Percentiles rank a stretch among this genome's conserved stretches.
phyloP scores from a whole-genome alignment of 2,329 filamentous ascomycete genomes.

The Fusarium praegraminearum region DNA sequence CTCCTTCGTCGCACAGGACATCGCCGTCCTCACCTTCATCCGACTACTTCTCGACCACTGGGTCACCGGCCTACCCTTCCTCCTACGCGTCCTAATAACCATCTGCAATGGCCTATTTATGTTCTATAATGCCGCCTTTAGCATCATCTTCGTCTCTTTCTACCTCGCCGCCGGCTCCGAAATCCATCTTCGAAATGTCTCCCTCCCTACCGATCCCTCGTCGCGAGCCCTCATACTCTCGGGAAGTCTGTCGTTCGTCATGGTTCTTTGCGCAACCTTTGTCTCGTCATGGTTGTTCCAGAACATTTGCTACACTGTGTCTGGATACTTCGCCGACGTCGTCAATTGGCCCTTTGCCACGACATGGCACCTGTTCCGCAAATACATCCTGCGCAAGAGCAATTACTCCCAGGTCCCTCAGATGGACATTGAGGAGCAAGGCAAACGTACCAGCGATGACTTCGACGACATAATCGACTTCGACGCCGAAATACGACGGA shows the following conservation, averaged over 20 bases:
- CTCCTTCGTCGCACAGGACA: constrained; percentile 54
- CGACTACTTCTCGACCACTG: constrained; percentile 49
- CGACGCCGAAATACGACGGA: neutral
- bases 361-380: constrained; percentile 21
- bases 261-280: constrained; percentile 35
- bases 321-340: constrained; percentile 44
- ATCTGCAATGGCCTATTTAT: constrained; percentile 24
- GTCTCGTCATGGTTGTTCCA: constrained; percentile 46
- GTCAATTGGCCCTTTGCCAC: constrained; percentile 42
- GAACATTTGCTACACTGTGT: constrained; percentile 34
- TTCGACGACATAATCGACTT: neutral
- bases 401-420: constrained; percentile 43
- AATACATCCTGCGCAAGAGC: neutral
- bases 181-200: constrained; percentile 53
- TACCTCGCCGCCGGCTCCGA: constrained; percentile 51
- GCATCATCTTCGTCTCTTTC: constrained; percentile 47
- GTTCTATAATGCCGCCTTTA: constrained; percentile 26
- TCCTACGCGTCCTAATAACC: constrained; percentile 22
- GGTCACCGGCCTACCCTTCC: constrained; percentile 32
- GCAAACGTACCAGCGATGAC: constrained; percentile 1
- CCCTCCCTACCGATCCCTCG: constrained; percentile 48
- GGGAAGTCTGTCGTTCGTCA: constrained; percentile 46
- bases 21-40: constrained; percentile 48
- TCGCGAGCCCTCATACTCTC: constrained; percentile 50
- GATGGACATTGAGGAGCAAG: constrained; percentile 38